Evolutionary conservation across 2,329 filamentous ascomycete species (phyloP).

Genomic region (Blumeriella jaapii): DNA sequence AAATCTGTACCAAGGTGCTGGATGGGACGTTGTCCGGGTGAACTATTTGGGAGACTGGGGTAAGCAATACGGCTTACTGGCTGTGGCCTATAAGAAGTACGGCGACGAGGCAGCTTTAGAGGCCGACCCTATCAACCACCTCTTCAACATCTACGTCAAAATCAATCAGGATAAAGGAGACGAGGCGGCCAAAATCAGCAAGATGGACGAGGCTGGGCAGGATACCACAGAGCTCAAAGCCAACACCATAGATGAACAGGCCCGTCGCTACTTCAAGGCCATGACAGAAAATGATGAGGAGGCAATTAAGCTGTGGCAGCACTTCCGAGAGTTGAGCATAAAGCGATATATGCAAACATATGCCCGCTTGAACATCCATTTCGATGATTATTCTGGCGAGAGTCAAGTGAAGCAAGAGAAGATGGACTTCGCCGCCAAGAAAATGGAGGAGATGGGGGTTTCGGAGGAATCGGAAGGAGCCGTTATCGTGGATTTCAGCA

Average conservation of each 20-base stretch:
- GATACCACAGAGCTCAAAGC: conserved; percentile 39
- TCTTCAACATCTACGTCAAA: conserved; percentile 72
- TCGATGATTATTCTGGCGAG: conserved; percentile 63
- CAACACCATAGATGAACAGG: conserved; percentile 59
- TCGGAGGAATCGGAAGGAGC: conserved; percentile 62
- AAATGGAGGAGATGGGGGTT: conserved; percentile 52
- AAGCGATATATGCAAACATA: conserved; percentile 57
- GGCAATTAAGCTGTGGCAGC: conserved; percentile 50
- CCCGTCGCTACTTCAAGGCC: conserved; percentile 58
- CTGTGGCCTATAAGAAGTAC: conserved; percentile 64
- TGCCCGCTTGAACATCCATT: conserved; percentile 57
- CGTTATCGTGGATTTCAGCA: conserved; percentile 59
- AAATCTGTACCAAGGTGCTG: conserved; percentile 55
- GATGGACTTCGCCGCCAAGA: conserved; percentile 52
- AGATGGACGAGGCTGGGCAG: conserved; percentile 26
- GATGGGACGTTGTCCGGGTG: conserved; percentile 59
- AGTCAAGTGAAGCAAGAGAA: conserved; percentile 56
- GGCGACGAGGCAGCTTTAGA: conserved; percentile 61
- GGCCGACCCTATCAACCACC: conserved; percentile 67
- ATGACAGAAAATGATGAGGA: conserved; percentile 57
- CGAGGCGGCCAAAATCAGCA: conserved; percentile 55
- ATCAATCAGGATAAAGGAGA: conserved; percentile 52
- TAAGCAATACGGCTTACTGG: conserved; percentile 58
- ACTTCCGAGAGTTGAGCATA: conserved; percentile 57
- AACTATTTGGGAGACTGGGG: conserved; percentile 77